These are phyloP conservation scores for Xenoacremonium recifei DNA, from an alignment of 2,329 filamentous ascomycete species.

Conservation along the genomic window DNA sequence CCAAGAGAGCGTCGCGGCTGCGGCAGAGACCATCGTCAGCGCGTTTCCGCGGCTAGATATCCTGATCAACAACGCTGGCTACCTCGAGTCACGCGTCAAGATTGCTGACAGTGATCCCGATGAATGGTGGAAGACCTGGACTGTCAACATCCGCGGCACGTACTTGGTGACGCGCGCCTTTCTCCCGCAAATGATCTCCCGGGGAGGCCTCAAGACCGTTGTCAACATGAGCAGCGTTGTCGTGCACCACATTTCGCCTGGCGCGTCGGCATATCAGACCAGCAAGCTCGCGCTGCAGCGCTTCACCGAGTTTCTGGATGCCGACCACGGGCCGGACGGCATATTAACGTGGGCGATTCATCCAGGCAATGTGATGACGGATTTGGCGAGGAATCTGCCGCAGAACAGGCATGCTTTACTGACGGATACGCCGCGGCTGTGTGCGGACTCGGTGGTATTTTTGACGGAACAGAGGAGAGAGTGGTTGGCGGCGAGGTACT, in stretches of 20 bases:
- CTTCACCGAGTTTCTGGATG: conserved; percentile 46
- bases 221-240: conserved; percentile 47
- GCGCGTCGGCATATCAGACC: conserved; percentile 43
- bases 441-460: no score
- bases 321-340: conserved; percentile 43
- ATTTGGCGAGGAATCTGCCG: no score
- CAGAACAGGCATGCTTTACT: no score
- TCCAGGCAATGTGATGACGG: conserved; percentile 37
- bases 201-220: conserved; percentile 37
- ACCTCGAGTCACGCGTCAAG: conserved; percentile 34
- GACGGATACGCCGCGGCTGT: no score
- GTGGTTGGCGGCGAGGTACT: no score
- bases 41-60: conserved; percentile 39
- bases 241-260: conserved; percentile 31
- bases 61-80: conserved; percentile 44
- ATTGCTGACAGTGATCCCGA: conserved; percentile 37
- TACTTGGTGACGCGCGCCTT: conserved; percentile 46
- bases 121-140: conserved; percentile 42
- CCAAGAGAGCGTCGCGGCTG: conserved; percentile 30
- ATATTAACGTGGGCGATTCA: conserved; percentile 39
- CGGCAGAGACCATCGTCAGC: conserved; percentile 24
- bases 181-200: conserved; percentile 40
- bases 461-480: no score
- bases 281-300: conserved; percentile 48
- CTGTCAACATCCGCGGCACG: conserved; percentile 42